Evolutionary conservation across 1,284 basidiomycete genomes (phyloP).

Genomic region (Fomitopsis palustris): DNA sequence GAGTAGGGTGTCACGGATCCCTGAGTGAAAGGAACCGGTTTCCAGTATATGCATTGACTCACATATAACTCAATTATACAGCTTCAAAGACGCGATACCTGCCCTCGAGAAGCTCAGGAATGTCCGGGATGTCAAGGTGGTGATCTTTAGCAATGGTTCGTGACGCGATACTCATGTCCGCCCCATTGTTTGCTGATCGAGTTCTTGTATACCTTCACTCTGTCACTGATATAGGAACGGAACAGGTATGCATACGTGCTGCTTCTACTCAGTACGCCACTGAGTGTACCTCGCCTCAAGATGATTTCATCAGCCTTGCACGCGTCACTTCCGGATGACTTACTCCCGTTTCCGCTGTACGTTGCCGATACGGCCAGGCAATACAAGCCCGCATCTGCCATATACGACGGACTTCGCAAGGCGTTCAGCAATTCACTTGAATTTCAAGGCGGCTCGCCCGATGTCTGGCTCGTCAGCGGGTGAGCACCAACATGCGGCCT

Average conservation of each 20-base stretch:
- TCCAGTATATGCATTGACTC: too few relatives aligned
- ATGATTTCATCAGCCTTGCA: constrained; percentile 26
- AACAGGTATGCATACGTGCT: neutral
- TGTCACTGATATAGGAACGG: constrained; percentile 1
- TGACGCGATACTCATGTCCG: neutral
- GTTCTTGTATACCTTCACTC: too few relatives aligned
- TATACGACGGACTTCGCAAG: constrained; percentile 25
- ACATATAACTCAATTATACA: constrained; percentile 3
- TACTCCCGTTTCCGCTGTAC: constrained; percentile 11
- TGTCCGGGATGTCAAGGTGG: constrained; percentile 12
- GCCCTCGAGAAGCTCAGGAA: constrained; percentile 19
- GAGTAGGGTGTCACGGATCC: too few relatives aligned
- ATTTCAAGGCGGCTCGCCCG: constrained; percentile 4
- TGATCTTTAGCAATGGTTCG: constrained; percentile 31
- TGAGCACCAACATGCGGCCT: constrained; percentile 12
- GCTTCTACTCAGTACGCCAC: too few relatives aligned
- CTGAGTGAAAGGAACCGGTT: too few relatives aligned
- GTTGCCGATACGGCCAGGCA: constrained; percentile 21
- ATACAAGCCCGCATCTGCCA: constrained; percentile 27
- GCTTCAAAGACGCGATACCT: constrained; percentile 22
- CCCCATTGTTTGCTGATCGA: too few relatives aligned
- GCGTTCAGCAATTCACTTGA: constrained; percentile 11
- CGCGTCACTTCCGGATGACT: constrained; percentile 10
- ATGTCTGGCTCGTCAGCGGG: constrained; percentile 33
- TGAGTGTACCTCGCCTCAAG: too few relatives aligned